These are phyloP conservation scores for Umbellularia californica DNA, from an alignment of 164 flowering plant genomes.

Conservation along the genomic window DNA sequence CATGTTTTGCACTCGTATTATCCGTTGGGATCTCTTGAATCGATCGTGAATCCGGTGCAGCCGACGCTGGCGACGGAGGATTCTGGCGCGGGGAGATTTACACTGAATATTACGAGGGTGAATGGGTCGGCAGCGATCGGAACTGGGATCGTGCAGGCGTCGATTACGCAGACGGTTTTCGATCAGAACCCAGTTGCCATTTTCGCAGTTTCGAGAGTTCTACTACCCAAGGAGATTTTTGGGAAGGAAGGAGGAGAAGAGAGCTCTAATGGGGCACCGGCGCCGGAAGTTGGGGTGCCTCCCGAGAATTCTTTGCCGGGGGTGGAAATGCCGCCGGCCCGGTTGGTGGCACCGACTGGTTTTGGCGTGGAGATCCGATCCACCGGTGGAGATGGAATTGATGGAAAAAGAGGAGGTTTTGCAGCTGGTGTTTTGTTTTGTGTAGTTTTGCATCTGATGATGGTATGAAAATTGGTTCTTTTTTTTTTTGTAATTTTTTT, in stretches of 20 bases:
- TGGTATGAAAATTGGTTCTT: constrained; percentile 27
- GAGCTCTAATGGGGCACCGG: not conserved
- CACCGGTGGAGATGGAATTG: constrained; percentile 2
- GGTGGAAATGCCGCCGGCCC: constrained; percentile 30
- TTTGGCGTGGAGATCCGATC: constrained; percentile 29
- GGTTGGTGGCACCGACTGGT: constrained; percentile 33
- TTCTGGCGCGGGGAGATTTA: constrained; percentile 71
- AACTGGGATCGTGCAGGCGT: constrained; percentile 63
- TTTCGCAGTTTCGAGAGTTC: constrained; percentile 77
- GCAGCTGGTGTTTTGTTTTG: constrained; percentile 21
- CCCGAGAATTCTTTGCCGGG: constrained; percentile 16
- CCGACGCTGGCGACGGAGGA: constrained; percentile 90
- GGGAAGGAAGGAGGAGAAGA: constrained; percentile 18
- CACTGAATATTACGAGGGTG: constrained; percentile 64
- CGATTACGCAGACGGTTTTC: constrained; percentile 75
- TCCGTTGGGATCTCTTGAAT: constrained; percentile 77
- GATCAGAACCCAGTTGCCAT: constrained; percentile 90
- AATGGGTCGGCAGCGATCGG: constrained; percentile 75
- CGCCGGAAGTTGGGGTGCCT: constrained; percentile 6
- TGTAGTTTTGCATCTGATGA: constrained; percentile 39
- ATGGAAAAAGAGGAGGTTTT: not conserved
- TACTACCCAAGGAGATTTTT: constrained; percentile 72
- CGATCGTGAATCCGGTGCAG: constrained; percentile 82
- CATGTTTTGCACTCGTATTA: constrained; percentile 88
- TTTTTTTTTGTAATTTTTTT: constrained; percentile 12